Conservation (phyloP, 169 alveolate species). For the Cryptosporidium tyzzeri region DNA sequence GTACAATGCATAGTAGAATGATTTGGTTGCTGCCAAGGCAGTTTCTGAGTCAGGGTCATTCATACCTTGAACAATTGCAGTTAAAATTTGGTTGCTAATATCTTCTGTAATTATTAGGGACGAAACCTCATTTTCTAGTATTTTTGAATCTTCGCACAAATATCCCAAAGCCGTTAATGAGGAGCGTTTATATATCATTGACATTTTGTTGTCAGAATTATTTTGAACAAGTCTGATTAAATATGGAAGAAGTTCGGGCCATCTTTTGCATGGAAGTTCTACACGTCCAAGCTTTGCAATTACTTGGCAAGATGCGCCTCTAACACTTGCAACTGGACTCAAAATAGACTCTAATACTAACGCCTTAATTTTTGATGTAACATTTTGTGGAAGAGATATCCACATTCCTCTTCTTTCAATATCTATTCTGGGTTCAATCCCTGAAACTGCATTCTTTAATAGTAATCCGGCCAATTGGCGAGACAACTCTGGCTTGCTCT, state of each 20-base stretch:
- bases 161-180: slow-evolving; percentile 85
- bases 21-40: slow-evolving; percentile 81
- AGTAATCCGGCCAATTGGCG: slow-evolving; percentile 88
- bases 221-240: slow-evolving; percentile 81
- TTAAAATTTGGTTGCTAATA: slow-evolving; percentile 80
- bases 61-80: slow-evolving; percentile 82
- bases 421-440: slow-evolving; percentile 81
- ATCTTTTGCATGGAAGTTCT: slow-evolving; percentile 85
- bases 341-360: slow-evolving; percentile 82
- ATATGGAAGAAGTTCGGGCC: slow-evolving; percentile 88
- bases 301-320: slow-evolving; percentile 87
- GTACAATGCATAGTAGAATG: slow-evolving; percentile 80
- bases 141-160: slow-evolving; percentile 85
- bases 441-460: slow-evolving; percentile 85
- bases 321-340: slow-evolving; percentile 80
- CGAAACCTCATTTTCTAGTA: slow-evolving; percentile 80
- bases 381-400: slow-evolving; percentile 82
- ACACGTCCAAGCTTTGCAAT: slow-evolving; percentile 87
- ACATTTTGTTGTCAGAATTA: slow-evolving; percentile 80
- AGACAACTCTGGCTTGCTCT: slow-evolving; percentile 71
- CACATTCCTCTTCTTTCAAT: slow-evolving; percentile 83
- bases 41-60: slow-evolving; percentile 78
- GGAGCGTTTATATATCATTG: slow-evolving; percentile 82
- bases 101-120: slow-evolving; percentile 78
- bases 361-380: slow-evolving; percentile 82